These are phyloP conservation scores for Eucalyptus tenuipes DNA, from an alignment of 345 rosid species.

Conservation along the genomic window DNA sequence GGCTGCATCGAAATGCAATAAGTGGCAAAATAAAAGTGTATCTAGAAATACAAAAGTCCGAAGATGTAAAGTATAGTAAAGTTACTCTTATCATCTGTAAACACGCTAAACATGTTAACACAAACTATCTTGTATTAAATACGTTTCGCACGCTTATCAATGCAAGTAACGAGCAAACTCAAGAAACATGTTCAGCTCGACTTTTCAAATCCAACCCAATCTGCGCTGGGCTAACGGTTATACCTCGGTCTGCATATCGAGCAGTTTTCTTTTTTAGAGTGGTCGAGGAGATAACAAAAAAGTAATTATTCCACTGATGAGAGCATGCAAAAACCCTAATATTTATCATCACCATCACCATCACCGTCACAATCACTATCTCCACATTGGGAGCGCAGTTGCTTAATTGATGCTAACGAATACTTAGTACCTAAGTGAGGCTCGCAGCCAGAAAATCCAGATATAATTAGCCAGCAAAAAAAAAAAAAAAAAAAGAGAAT, in stretches of 20 bases:
- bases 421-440: not conserved
- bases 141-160: not conserved
- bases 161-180: not conserved
- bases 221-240: accelerated
- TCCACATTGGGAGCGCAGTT: not conserved
- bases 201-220: not conserved
- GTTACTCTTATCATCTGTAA: not conserved
- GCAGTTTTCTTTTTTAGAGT: not conserved
- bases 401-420: not conserved
- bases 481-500: not conserved
- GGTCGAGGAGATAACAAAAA: not conserved
- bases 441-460: not conserved
- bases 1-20: not conserved
- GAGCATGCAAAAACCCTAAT: not conserved
- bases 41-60: not conserved
- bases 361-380: no score
- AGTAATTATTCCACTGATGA: not conserved
- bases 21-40: not conserved
- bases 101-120: not conserved
- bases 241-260: accelerated
- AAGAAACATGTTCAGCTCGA: not conserved
- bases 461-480: not conserved
- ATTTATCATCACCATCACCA: not conserved
- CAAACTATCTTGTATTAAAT: not conserved
- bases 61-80: not conserved